Evolutionary conservation across 73 alveolate genomes (phyloP).

Genomic region (Tetrahymena elliotti): DNA sequence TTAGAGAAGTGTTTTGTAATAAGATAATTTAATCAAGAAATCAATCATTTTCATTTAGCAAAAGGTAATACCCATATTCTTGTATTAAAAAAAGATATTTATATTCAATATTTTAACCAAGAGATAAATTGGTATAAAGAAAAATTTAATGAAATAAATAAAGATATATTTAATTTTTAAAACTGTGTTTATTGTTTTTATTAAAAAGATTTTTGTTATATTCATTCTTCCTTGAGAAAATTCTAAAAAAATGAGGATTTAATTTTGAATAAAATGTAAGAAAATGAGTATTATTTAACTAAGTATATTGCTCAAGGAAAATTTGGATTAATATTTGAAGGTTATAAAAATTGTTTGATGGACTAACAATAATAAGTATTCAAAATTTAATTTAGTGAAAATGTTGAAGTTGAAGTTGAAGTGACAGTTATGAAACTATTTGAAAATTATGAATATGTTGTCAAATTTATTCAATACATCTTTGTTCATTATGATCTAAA

Average conservation of each 20-base stretch:
- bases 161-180: no score
- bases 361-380: neutral
- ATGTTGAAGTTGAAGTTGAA: neutral
- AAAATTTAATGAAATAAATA: no score
- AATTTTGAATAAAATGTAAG: neutral
- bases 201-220: neutral
- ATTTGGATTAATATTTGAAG: neutral
- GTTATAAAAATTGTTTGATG: neutral
- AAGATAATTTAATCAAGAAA: neutral
- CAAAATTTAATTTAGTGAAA: neutral
- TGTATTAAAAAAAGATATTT: neutral
- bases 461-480: no score
- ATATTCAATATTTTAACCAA: no score
- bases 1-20: no score
- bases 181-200: neutral
- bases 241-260: neutral
- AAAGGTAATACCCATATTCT: no score
- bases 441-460: neutral
- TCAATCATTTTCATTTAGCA: neutral
- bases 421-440: neutral
- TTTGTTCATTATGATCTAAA: no score
- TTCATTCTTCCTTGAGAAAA: no score
- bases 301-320: neutral
- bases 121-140: neutral
- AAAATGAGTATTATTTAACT: no score